These are phyloP conservation scores for Rosa lucieae DNA, from an alignment of 306 rosid genomes.

Conservation along the genomic window DNA sequence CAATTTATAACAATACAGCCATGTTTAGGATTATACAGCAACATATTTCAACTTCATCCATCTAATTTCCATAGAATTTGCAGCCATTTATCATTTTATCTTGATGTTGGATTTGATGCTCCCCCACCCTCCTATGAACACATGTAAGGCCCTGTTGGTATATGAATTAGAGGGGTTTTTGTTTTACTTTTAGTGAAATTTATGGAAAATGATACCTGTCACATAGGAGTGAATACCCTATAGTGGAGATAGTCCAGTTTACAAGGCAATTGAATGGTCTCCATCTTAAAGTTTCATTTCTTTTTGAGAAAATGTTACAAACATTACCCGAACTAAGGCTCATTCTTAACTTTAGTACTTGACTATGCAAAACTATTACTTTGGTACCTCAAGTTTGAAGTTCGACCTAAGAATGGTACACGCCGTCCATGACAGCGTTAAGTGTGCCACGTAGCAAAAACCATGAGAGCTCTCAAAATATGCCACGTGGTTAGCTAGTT, in stretches of 20 bases:
- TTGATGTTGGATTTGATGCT: neutral
- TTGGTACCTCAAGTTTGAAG: no score
- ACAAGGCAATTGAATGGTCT: neutral
- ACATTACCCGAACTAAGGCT: no score
- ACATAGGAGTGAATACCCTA: neutral
- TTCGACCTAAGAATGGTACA: no score
- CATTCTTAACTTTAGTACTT: no score
- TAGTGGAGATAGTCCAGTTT: neutral
- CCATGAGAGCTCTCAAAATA: no score
- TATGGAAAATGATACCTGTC: neutral
- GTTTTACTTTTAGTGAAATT: neutral
- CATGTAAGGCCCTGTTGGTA: neutral
- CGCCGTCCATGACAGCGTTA: no score
- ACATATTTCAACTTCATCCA: neutral
- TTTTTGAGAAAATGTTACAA: neutral
- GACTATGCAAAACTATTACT: no score
- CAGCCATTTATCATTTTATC: neutral
- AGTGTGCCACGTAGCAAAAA: no score
- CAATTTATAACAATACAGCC: constrained; percentile 10
- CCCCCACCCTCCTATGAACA: neutral
- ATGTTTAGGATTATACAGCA: constrained; percentile 13
- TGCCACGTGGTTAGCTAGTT: no score
- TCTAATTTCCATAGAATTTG: neutral
- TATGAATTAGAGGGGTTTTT: neutral
- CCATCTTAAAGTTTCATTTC: neutral